phyloP scores from a whole-genome alignment of 768 basidiomycete genomes.

The Lentinula aciculospora region DNA sequence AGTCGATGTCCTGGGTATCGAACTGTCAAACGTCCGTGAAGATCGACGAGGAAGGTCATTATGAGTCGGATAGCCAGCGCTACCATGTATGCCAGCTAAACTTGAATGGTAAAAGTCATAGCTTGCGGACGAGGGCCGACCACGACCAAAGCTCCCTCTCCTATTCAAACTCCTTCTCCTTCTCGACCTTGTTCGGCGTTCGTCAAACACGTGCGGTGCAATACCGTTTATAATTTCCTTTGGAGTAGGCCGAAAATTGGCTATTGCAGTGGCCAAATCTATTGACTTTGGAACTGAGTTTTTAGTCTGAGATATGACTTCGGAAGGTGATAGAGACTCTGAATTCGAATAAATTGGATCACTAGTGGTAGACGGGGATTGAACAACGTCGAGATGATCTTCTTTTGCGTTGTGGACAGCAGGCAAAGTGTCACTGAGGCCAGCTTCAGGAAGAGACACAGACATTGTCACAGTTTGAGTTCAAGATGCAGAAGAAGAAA shows the following conservation, averaged over 20 bases:
- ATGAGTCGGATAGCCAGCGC: background rate
- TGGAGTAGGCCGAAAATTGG: slow-evolving; percentile 34
- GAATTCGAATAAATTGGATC: background rate
- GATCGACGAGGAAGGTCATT: background rate
- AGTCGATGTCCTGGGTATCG: background rate
- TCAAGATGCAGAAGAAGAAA: background rate
- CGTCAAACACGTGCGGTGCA: slow-evolving; percentile 41
- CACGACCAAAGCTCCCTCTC: background rate
- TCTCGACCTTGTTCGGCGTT: slow-evolving; percentile 19
- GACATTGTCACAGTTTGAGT: background rate
- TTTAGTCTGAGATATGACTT: background rate
- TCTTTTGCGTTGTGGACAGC: background rate
- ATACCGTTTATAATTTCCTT: slow-evolving; percentile 38
- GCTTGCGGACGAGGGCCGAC: background rate
- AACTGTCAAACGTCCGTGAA: background rate
- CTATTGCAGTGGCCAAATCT: slow-evolving; percentile 23
- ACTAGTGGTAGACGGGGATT: background rate
- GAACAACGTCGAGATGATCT: background rate
- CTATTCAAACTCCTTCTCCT: background rate
- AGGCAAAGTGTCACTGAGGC: background rate
- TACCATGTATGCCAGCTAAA: slow-evolving; percentile 1
- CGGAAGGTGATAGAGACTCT: background rate
- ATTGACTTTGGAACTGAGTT: background rate
- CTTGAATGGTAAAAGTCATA: slow-evolving; percentile 2
- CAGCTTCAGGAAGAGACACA: background rate